Conservation (phyloP, 2,329 filamentous ascomycete species). For the Botrytis hyacinthi region DNA sequence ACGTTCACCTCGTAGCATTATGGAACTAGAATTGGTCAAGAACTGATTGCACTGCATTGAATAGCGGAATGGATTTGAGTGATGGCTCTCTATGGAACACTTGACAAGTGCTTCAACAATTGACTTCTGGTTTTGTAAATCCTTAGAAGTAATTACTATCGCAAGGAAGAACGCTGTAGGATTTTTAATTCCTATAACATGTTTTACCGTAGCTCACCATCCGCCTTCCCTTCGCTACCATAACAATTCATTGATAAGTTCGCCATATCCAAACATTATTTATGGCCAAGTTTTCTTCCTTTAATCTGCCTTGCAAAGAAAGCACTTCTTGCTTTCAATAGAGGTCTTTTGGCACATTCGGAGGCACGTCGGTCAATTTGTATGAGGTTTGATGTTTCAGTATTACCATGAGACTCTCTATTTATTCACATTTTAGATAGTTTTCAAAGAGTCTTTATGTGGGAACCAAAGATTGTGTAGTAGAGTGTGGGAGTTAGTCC, state of each 20-base stretch:
- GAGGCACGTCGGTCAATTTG: neutral
- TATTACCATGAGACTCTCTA: neutral
- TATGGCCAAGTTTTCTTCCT: neutral
- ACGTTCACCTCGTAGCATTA: too few species aligned
- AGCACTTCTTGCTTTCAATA: neutral
- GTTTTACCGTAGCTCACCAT: neutral
- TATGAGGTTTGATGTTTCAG: accelerated
- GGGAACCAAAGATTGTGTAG: neutral
- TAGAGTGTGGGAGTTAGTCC: accelerated
- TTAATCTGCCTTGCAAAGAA: neutral
- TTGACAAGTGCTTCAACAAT: neutral
- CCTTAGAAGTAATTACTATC: neutral
- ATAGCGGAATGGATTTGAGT: neutral
- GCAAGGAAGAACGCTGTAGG: accelerated
- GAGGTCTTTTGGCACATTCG: neutral
- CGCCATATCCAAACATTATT: neutral
- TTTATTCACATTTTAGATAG: neutral
- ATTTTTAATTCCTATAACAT: accelerated
- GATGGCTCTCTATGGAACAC: accelerated
- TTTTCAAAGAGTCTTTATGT: neutral
- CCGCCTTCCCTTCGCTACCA: too few species aligned
- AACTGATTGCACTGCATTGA: neutral
- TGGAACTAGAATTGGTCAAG: neutral
- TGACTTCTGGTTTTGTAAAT: neutral
- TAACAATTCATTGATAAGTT: neutral